phyloP scores from a whole-genome alignment of 139 green algal species.

The Chloropicon primus region DNA sequence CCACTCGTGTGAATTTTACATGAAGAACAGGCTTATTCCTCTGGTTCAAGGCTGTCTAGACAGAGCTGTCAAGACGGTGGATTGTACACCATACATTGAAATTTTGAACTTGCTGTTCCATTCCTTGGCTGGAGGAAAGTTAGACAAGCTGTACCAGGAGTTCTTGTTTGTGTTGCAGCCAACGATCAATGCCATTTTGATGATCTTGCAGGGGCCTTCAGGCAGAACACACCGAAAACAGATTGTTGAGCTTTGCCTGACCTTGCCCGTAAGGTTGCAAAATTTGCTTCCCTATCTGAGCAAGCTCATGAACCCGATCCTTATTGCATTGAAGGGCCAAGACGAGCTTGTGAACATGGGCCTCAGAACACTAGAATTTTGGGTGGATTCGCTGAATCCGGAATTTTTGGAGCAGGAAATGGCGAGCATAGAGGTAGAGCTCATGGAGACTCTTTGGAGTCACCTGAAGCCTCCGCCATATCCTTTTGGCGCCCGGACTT shows the following conservation, averaged over 20 bases:
- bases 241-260: conserved; percentile 74
- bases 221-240: conserved; percentile 18
- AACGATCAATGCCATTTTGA: conserved; percentile 33
- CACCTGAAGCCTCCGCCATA: conserved; percentile 62
- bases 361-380: conserved; percentile 72
- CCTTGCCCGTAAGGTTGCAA: conserved; percentile 58
- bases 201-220: conserved; percentile 38
- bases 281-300: conserved; percentile 63
- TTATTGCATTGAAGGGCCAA: conserved; percentile 42
- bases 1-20: neutral
- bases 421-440: conserved; percentile 43
- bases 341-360: conserved; percentile 30
- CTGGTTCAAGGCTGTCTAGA: neutral
- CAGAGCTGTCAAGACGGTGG: neutral
- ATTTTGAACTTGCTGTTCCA: neutral
- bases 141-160: conserved; percentile 22
- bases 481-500: conserved; percentile 51
- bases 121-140: neutral
- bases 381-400: conserved; percentile 84
- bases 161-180: conserved; percentile 29
- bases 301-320: conserved; percentile 69
- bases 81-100: neutral
- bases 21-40: conserved; percentile 2
- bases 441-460: conserved; percentile 73
- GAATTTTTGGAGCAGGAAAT: conserved; percentile 90